Base-by-base conservation (phyloP, 2,329 filamentous ascomycete species). In the Cladosporium austrohemisphaericum region DNA sequence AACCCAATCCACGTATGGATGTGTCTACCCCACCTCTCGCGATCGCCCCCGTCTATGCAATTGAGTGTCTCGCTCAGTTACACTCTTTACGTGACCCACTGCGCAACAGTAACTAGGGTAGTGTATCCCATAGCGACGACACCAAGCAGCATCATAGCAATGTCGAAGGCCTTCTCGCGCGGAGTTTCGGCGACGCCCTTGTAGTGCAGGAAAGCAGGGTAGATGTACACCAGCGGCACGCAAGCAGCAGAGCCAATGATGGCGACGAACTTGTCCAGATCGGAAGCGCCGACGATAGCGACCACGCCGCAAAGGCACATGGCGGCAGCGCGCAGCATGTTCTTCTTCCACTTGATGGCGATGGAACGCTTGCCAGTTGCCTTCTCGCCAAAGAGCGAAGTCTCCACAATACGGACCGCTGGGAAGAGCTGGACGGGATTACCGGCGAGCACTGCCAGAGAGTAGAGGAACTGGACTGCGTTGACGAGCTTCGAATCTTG, bases 361-460 rank as follows among this genome's bases (percentile, higher is more conserved):
- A 71, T 64, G 53, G 77, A 79, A 59, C 78, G 79, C 69, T 85
- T 88, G 26, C 85, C 85, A 0, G 83, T 85, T 9, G 70, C 64
- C 50, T 76, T 75, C 52, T 78, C 73, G n/a, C 81, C 82, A 52
- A 89, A 87, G 13, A 88, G 62, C 36, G 74, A 77, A 16, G 78
- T 79, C 67, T 88, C 85, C 45, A 88, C 73, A 61, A 88, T 89
- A 56, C 85, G 79, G 44, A 86, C 73, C 6, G 85, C 83, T 0
- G 85, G 85, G 69, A 88, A 89, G 37, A 88, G 75, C 66, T 89
- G 85, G 2, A 89, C 85, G 0, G 85, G 85, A 37, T 82, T 83
- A 26, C 85, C 85, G 5, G 83, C 82, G n/a, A 89, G 72, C 6
- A 89, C 83, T 2, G 85, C 85, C 19, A 88, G 65, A 3, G 83